These are phyloP conservation scores for Agapanthus africanus DNA, from an alignment of 106 monocot species.

Conservation along the genomic window DNA sequence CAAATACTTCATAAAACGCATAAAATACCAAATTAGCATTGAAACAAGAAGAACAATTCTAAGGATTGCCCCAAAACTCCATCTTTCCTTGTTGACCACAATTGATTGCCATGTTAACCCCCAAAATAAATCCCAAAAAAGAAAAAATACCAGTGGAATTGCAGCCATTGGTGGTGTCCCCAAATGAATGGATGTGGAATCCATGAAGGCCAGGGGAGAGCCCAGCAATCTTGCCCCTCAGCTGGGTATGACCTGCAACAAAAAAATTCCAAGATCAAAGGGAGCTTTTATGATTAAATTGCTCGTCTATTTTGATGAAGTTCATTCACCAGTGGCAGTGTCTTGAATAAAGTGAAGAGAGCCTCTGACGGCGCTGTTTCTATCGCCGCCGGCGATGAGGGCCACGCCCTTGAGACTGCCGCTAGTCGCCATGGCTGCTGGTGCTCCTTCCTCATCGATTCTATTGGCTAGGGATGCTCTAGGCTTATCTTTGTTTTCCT, in stretches of 20 bases:
- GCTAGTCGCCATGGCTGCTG: slow-evolving; percentile 18
- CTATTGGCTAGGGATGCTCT: no score
- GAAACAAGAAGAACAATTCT: no score
- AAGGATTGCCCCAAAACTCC: no score
- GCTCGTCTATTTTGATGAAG: not conserved
- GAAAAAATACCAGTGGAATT: slow-evolving; percentile 91
- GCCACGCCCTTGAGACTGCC: slow-evolving; percentile 54
- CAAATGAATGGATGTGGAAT: slow-evolving; percentile 83
- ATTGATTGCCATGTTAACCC: no score
- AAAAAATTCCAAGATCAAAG: not conserved
- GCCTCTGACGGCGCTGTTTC: slow-evolving; percentile 33
- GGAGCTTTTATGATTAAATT: not conserved
- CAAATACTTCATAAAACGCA: no score
- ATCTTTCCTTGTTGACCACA: no score
- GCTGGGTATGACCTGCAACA: slow-evolving; percentile 47
- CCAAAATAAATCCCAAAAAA: no score
- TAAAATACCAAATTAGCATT: no score
- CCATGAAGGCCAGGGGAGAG: slow-evolving; percentile 66
- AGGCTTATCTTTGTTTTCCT: no score
- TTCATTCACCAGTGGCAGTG: slow-evolving; percentile 19
- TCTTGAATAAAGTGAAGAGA: slow-evolving; percentile 65
- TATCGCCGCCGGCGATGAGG: slow-evolving; percentile 39
- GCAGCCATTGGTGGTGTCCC: slow-evolving; percentile 88
- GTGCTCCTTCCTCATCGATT: no score
- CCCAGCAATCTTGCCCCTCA: slow-evolving; percentile 59